These are phyloP conservation scores for Kwoniella sp. DNA, from an alignment of 768 basidiomycete species.

Conservation along the genomic window DNA sequence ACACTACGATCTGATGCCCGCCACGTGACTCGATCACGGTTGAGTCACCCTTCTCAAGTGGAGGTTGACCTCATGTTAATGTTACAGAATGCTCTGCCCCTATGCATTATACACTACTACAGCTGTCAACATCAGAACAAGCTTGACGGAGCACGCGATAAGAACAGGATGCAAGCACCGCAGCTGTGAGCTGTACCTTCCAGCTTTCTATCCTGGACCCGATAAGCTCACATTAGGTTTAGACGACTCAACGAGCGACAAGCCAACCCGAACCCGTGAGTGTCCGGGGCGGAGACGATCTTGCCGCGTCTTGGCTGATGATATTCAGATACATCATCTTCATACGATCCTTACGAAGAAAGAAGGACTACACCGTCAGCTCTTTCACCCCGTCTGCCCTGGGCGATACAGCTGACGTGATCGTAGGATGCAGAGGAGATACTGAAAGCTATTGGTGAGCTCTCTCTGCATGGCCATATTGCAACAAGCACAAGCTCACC, in stretches of 20 bases:
- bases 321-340: constrained; percentile 36
- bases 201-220: background rate
- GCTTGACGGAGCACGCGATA: too few species aligned
- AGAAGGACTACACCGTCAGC: constrained; percentile 30
- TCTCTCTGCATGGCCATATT: too few species aligned
- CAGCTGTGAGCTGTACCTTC: constrained; percentile 25
- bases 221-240: background rate
- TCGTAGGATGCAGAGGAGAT: constrained; percentile 39
- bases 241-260: constrained; percentile 44
- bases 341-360: constrained; percentile 28
- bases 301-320: background rate
- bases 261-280: constrained; percentile 41
- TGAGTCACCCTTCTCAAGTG: too few species aligned
- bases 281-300: background rate
- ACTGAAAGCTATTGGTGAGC: constrained; percentile 42
- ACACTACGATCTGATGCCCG: too few species aligned
- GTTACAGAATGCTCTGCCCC: too few species aligned
- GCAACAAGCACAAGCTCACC: too few species aligned
- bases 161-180: constrained; percentile 43
- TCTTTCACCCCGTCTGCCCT: background rate
- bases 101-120: too few species aligned
- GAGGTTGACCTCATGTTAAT: too few species aligned
- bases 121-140: too few species aligned
- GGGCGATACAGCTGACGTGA: background rate
- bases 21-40: too few species aligned